Evolutionary conservation across 805 yeast genomes (phyloP), one percentile per base, ranked within the genome.

Genomic region (Pichia cephalocereana): DNA sequence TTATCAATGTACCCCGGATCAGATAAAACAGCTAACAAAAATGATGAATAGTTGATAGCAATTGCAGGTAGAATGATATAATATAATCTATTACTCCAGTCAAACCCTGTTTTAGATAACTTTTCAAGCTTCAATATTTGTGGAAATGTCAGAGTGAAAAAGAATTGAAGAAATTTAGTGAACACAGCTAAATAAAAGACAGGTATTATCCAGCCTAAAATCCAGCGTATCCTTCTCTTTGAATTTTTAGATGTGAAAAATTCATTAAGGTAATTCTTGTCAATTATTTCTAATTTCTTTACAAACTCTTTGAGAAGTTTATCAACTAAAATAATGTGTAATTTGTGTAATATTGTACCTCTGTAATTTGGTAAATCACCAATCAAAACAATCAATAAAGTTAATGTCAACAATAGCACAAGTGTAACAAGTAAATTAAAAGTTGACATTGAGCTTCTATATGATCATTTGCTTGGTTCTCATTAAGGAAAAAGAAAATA

Each of bases 361-460:
- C 72, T 45, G 40, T 57, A 62, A 14, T 49, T 45, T 1, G 81
- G 81, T 27, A 72, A 63, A 53, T 76, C 77, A 0, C 81, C 81
- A 54, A 77, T 74, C 12, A 77, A 57, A 7, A 70, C 53, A 0
- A 72, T 44, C n/a, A 61, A 52, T 9, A 68, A 52, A 6, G 64
- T 12, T 2, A 39, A 2, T 1, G 52, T 40, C 11, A 59, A 45
- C 0, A 55, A 1, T 9, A 57, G 28, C 4, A 57, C 37, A 8
- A 40, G 10, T 6, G 19, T 17, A 9, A 52, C 8, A 4, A 46
- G 12, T 5, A 43, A 18, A 28, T 46, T 31, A 32, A 43, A 34
- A 10, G 10, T 23, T 23, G 18, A 31, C 41, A 41, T 46, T 31
- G 18, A 34, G 26, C 6, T 23, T 23, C 7, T 6, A 23, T 23